Evolutionary conservation across 1,284 basidiomycete genomes (phyloP).

Genomic region (Inonotus obliquus): DNA sequence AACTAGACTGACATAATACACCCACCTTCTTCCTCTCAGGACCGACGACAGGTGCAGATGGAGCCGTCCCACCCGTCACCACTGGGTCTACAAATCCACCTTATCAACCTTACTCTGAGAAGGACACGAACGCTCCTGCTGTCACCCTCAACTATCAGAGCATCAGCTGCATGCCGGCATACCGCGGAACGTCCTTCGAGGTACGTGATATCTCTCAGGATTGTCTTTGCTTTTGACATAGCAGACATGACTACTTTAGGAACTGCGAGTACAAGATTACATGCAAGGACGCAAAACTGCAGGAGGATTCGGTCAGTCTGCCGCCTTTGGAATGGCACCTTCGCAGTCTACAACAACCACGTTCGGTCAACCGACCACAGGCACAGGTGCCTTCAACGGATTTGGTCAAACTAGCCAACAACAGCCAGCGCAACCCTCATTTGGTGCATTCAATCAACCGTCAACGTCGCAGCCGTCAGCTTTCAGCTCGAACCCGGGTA

Average conservation of each 20-base stretch:
- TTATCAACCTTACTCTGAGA: constrained; percentile 24
- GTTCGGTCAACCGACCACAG: constrained; percentile 14
- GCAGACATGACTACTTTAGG: constrained; percentile 14
- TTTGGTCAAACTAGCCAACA: constrained; percentile 43
- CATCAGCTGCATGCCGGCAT: constrained; percentile 29
- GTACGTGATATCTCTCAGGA: constrained; percentile 9
- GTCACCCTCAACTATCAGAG: constrained; percentile 27
- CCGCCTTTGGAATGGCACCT: constrained; percentile 25
- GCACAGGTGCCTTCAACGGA: constrained; percentile 32
- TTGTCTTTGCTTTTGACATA: not conserved
- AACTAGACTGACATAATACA: not conserved
- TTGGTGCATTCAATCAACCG: constrained; percentile 30
- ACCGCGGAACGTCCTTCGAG: constrained; percentile 27
- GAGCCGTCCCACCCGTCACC: constrained; percentile 15
- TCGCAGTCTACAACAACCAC: constrained; percentile 29
- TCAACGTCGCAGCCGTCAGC: constrained; percentile 17
- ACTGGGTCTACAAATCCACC: constrained; percentile 25
- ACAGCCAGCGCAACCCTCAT: constrained; percentile 9
- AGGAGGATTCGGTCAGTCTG: constrained; percentile 29
- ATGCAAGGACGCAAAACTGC: constrained; percentile 28
- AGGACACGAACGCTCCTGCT: constrained; percentile 21
- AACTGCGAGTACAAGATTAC: constrained; percentile 29
- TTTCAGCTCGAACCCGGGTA: constrained; percentile 17
- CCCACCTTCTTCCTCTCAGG: not conserved
- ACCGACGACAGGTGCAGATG: constrained; percentile 16